phyloP scores from a whole-genome alignment of 352 stramenopile genomes.

The Pythium sp. region DNA sequence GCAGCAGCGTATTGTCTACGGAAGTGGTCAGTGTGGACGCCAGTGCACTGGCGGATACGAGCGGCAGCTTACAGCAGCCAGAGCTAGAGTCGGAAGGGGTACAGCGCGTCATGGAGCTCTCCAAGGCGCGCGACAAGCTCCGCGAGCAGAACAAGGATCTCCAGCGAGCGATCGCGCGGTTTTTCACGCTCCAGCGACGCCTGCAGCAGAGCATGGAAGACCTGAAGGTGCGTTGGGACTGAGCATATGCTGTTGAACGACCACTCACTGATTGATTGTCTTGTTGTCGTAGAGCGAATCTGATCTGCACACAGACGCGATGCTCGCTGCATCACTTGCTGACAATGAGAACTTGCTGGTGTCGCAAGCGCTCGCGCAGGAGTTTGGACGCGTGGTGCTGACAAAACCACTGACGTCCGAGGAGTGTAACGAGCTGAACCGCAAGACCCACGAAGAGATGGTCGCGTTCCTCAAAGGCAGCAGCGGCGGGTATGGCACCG shows the following conservation, averaged over 20 bases:
- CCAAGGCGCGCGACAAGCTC: constrained; percentile 31
- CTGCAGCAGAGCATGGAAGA: constrained; percentile 25
- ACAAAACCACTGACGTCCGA: constrained; percentile 30
- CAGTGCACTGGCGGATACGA: neutral
- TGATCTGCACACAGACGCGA: neutral
- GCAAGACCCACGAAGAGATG: constrained; percentile 39
- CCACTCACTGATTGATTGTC: neutral
- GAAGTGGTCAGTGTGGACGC: too few relatives aligned
- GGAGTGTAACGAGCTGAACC: constrained; percentile 44
- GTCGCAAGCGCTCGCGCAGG: constrained; percentile 26
- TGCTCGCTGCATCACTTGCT: neutral
- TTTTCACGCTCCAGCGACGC: constrained; percentile 42
- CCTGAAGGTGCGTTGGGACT: constrained; percentile 1
- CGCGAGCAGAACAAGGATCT: constrained; percentile 51
- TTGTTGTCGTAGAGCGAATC: constrained; percentile 7
- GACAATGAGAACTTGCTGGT: neutral
- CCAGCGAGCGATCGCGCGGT: constrained; percentile 31
- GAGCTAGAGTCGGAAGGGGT: neutral
- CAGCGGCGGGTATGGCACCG: constrained; percentile 13
- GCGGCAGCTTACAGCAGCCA: neutral
- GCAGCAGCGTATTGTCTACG: too few relatives aligned
- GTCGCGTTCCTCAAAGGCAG: constrained; percentile 43
- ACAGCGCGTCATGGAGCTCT: constrained; percentile 19
- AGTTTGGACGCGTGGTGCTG: constrained; percentile 46
- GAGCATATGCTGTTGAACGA: neutral